Evolutionary conservation across 129 eudicot species (phyloP).

Genomic region (Pulicaria dysenterica): DNA sequence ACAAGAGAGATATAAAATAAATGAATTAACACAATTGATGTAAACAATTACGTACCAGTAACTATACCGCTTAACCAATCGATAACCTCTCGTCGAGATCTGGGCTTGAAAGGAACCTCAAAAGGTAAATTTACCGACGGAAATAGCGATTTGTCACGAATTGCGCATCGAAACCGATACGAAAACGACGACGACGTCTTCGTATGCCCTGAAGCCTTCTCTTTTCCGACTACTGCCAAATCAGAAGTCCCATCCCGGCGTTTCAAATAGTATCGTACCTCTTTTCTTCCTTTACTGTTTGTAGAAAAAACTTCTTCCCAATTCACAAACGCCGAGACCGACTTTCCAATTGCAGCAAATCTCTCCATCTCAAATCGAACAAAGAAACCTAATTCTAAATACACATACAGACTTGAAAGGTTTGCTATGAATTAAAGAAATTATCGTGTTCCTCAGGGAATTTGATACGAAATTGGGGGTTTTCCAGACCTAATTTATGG

Average conservation of each 20-base stretch:
- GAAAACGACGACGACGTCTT: constrained; percentile 25
- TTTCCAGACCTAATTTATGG: neutral
- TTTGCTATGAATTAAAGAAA: neutral
- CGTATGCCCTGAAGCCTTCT: constrained; percentile 49
- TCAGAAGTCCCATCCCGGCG: constrained; percentile 55
- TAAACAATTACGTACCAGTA: constrained; percentile 45
- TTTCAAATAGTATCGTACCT: constrained; percentile 56
- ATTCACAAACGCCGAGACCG: constrained; percentile 35
- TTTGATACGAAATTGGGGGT: constrained; percentile 20
- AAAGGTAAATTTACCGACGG: neutral
- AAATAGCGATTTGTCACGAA: constrained; percentile 24
- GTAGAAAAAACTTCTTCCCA: constrained; percentile 68
- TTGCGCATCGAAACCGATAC: constrained; percentile 33
- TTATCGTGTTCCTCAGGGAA: neutral
- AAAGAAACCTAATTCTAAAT: neutral
- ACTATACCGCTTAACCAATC: constrained; percentile 58
- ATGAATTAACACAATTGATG: neutral
- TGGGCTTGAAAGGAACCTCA: constrained; percentile 40
- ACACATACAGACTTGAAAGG: neutral
- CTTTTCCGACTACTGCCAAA: constrained; percentile 76
- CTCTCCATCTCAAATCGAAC: constrained; percentile 17
- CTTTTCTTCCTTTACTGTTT: constrained; percentile 50
- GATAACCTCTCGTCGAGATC: constrained; percentile 63
- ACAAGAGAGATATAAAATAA: neutral
- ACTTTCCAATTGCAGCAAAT: constrained; percentile 23